phyloP scores from a whole-genome alignment of 2,329 filamentous ascomycete species.

The Trichoderma sp. region DNA sequence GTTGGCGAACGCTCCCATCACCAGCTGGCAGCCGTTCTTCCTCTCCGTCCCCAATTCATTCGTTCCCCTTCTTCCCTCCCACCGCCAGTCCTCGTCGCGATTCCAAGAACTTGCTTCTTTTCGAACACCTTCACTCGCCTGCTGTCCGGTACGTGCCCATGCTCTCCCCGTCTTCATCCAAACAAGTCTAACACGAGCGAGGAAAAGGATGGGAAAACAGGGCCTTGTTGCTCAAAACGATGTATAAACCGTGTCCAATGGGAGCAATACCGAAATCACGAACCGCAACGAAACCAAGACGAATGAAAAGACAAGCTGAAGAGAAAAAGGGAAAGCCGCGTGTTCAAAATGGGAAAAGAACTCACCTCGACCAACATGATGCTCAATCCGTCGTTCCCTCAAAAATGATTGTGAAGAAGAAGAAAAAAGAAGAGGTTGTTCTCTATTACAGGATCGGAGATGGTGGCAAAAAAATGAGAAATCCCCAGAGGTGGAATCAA shows the following conservation, averaged over 20 bases:
- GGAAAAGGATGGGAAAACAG: neutral
- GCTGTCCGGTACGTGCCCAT: neutral
- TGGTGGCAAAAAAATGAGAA: constrained; percentile 28
- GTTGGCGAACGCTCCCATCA: constrained; percentile 6
- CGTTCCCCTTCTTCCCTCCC: constrained; percentile 9
- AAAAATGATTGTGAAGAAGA: neutral
- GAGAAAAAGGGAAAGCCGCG: neutral
- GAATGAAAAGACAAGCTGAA: neutral
- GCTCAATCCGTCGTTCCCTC: constrained; percentile 6
- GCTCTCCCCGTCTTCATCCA: neutral
- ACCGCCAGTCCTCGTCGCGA: constrained; percentile 2
- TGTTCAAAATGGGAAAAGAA: constrained; percentile 25
- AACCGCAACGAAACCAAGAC: neutral
- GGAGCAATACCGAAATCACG: neutral
- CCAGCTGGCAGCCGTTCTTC: constrained; percentile 21
- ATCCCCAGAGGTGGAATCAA: neutral
- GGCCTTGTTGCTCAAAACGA: neutral
- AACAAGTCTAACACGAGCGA: neutral
- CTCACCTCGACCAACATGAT: constrained; percentile 45
- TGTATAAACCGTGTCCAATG: constrained; percentile 16
- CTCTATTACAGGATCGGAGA: constrained; percentile 20
- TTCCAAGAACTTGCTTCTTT: neutral
- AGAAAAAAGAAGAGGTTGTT: too few species aligned
- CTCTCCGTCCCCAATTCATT: neutral
- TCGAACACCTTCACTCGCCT: neutral